A percentile compares a stretch with the other conserved stretches of the same genome.
Conservation (phyloP, 768 basidiomycete species). For the Podaxis sp. region DNA sequence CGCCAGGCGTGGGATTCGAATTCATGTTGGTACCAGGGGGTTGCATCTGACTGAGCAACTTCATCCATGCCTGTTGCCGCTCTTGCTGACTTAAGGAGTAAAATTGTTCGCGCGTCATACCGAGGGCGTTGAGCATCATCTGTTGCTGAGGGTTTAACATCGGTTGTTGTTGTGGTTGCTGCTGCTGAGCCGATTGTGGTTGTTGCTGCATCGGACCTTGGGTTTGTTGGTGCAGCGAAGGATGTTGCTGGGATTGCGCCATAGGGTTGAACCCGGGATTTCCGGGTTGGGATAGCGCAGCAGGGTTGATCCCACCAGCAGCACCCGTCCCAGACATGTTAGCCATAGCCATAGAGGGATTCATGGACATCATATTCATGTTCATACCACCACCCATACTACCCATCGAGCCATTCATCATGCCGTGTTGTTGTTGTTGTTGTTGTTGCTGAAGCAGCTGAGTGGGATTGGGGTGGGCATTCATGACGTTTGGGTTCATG, state of each 20-base stretch:
- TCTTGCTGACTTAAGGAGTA: constrained; percentile 20
- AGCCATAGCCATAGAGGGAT: constrained; percentile 1
- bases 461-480: constrained; percentile 1
- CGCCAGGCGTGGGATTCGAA: constrained; percentile 8
- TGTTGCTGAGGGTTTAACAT: constrained; percentile 7
- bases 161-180: constrained; percentile 1
- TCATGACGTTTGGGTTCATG: constrained; percentile 9
- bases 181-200: neutral
- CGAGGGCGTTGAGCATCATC: constrained; percentile 19
- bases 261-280: constrained; percentile 14
- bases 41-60: constrained; percentile 18
- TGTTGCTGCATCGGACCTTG: constrained; percentile 2
- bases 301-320: constrained; percentile 8
- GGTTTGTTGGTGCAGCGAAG: constrained; percentile 15
- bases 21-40: constrained; percentile 19
- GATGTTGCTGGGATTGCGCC: constrained; percentile 14
- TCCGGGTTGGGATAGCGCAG: constrained; percentile 6
- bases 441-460: constrained; percentile 9
- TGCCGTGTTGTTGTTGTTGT: constrained; percentile 9
- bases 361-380: constrained; percentile 11
- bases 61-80: constrained; percentile 19
- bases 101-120: constrained; percentile 28
- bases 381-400: constrained; percentile 7
- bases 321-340: constrained; percentile 1
- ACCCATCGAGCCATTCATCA: constrained; percentile 10